These are phyloP conservation scores for Lentinula raphanica DNA, from an alignment of 768 basidiomycete species.

Conservation along the genomic window DNA sequence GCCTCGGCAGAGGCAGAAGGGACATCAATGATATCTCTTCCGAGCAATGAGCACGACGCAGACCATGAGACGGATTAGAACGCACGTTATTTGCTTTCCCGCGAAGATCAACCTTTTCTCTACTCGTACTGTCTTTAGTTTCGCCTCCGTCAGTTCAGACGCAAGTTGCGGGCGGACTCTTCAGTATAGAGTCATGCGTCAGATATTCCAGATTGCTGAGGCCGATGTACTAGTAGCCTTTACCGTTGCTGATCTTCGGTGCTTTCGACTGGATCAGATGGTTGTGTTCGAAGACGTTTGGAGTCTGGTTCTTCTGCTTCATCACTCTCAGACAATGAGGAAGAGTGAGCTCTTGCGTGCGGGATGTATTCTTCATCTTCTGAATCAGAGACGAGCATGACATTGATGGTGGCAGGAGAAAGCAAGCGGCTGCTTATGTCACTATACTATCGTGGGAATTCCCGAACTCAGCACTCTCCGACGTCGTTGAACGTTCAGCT, in stretches of 20 bases:
- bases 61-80: constrained; percentile 5
- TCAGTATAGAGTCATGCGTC: constrained; percentile 24
- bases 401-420: not conserved
- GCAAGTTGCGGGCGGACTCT: constrained; percentile 39
- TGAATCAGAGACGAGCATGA: constrained; percentile 42
- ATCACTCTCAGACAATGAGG: constrained; percentile 33
- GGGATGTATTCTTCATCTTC: constrained; percentile 70
- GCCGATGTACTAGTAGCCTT: constrained; percentile 8
- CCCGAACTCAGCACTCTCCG: no score
- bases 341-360: constrained; percentile 34
- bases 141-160: constrained; percentile 11
- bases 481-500: no score
- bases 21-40: constrained; percentile 72
- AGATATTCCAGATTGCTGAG: not conserved
- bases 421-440: no score
- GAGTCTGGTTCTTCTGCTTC: constrained; percentile 29
- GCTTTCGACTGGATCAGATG: constrained; percentile 28
- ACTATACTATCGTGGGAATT: no score
- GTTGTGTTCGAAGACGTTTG: constrained; percentile 28
- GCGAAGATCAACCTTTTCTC: constrained; percentile 70
- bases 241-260: constrained; percentile 41
- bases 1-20: constrained; percentile 70
- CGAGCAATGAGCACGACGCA: not conserved
- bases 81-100: constrained; percentile 70
- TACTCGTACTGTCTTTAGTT: constrained; percentile 51